Conservation (phyloP, 1,284 basidiomycete species). For the Wallemia hederae region DNA sequence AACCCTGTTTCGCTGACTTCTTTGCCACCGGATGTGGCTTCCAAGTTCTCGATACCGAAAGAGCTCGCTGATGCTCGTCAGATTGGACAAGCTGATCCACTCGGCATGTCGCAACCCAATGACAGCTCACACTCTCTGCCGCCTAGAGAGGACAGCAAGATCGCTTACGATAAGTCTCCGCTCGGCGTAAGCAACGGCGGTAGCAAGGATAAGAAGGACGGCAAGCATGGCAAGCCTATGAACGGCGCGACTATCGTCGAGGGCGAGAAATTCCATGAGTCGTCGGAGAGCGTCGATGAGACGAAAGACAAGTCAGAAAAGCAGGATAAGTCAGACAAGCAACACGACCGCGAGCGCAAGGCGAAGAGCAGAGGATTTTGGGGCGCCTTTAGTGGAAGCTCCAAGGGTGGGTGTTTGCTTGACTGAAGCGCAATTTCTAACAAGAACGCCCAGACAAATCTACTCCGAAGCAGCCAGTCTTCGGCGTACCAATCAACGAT, state of each 20-base stretch:
- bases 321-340: slow-evolving; percentile 22
- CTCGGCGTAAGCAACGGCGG: neutral
- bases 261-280: slow-evolving; percentile 17
- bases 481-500: slow-evolving; percentile 63
- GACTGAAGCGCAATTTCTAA: neutral
- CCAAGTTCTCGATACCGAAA: neutral
- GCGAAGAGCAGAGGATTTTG: slow-evolving; percentile 67
- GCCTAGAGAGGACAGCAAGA: neutral
- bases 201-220: slow-evolving; percentile 9
- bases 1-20: neutral
- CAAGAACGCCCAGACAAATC: neutral
- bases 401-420: neutral
- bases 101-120: neutral
- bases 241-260: slow-evolving; percentile 56
- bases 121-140: neutral
- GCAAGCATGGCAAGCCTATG: slow-evolving; percentile 67
- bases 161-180: too few species aligned
- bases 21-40: neutral
- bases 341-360: slow-evolving; percentile 44
- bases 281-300: slow-evolving; percentile 15
- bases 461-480: slow-evolving; percentile 27
- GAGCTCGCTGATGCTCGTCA: neutral
- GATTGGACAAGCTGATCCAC: neutral
- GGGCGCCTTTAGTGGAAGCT: slow-evolving; percentile 25
- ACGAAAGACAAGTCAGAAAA: slow-evolving; percentile 61